These are phyloP conservation scores for Blepharisma japonicum DNA, from an alignment of 73 alveolate species.

Conservation along the genomic window DNA sequence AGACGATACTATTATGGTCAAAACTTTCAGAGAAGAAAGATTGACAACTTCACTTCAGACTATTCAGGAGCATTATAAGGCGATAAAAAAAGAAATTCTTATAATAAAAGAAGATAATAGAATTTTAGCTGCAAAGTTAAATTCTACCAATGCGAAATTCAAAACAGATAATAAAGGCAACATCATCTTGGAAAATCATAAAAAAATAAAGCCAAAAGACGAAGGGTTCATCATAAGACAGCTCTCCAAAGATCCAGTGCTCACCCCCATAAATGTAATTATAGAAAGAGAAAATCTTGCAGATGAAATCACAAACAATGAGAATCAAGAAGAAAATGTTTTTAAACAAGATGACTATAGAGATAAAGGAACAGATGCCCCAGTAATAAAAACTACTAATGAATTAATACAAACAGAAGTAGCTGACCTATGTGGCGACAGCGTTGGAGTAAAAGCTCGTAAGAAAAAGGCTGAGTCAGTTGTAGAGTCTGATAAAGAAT, in stretches of 20 bases:
- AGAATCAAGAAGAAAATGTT: neutral
- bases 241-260: no score
- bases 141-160: neutral
- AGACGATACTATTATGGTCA: neutral
- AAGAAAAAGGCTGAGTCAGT: neutral
- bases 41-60: neutral
- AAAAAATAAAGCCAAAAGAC: no score
- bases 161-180: neutral
- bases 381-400: neutral
- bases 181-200: no score
- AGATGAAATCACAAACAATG: neutral
- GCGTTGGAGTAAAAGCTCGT: slow-evolving; percentile 16
- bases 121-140: neutral
- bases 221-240: no score
- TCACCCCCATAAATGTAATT: no score
- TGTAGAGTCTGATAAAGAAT: neutral
- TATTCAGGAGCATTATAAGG: neutral
- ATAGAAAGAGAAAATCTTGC: neutral
- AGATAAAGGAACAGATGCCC: neutral
- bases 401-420: neutral
- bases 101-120: neutral
- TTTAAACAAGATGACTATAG: neutral
- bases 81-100: neutral
- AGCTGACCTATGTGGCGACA: neutral
- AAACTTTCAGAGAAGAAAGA: neutral